Conservation (phyloP, 1,284 basidiomycete species). For the Apiotrichum montevideense region DNA sequence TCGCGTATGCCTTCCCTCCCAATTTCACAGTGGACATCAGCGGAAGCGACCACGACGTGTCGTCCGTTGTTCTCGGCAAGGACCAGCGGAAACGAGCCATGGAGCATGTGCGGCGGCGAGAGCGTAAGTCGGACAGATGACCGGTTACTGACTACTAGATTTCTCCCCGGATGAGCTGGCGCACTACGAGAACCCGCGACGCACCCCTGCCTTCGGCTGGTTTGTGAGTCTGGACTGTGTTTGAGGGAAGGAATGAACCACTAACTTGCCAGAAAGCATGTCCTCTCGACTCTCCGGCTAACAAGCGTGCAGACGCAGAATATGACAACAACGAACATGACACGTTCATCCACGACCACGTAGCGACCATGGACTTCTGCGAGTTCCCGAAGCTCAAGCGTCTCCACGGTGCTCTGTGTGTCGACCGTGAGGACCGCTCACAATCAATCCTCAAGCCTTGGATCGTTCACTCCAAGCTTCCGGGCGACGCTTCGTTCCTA, state of each 20-base stretch:
- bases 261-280: conserved; percentile 38
- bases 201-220: conserved; percentile 44
- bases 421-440: conserved; percentile 43
- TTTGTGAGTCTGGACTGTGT: conserved; percentile 31
- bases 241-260: neutral
- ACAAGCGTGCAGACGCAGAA: conserved; percentile 35
- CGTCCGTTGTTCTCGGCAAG: conserved; percentile 42
- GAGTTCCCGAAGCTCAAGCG: conserved; percentile 48
- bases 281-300: conserved; percentile 42
- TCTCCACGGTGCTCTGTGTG: conserved; percentile 42
- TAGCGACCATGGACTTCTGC: conserved; percentile 51
- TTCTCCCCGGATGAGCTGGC: conserved; percentile 44
- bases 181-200: conserved; percentile 40
- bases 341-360: conserved; percentile 49
- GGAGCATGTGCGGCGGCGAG: conserved; percentile 39
- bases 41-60: conserved; percentile 46
- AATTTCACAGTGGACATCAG: conserved; percentile 36
- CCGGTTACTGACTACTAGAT: conserved; percentile 22
- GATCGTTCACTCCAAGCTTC: conserved; percentile 45
- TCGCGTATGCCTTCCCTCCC: conserved; percentile 31
- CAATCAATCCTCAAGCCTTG: conserved; percentile 41
- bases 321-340: conserved; percentile 23
- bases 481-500: conserved; percentile 42
- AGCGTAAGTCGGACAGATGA: conserved; percentile 34
- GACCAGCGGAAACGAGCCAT: conserved; percentile 45